Conservation (phyloP, 2,329 filamentous ascomycete species). For the Phyllosticta citribraziliensis region DNA sequence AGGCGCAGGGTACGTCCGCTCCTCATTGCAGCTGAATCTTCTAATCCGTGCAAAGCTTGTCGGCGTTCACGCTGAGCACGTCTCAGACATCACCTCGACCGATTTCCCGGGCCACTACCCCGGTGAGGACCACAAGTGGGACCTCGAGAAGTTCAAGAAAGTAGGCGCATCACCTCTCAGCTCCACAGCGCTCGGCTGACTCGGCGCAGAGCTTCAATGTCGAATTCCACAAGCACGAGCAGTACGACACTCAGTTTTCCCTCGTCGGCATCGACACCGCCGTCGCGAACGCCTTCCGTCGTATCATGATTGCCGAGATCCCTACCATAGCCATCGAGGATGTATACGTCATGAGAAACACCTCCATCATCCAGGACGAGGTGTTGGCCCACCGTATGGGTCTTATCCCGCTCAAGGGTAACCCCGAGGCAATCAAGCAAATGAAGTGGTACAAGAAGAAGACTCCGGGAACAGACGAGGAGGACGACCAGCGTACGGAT, state of each 20-base stretch:
- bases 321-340: slow-evolving; percentile 90
- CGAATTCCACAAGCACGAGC: slow-evolving; percentile 74
- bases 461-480: slow-evolving; percentile 34
- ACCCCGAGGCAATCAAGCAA: slow-evolving; percentile 66
- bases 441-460: slow-evolving; percentile 75
- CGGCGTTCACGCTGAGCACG: slow-evolving; percentile 78
- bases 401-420: slow-evolving; percentile 78
- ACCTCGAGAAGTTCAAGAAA: slow-evolving; percentile 59
- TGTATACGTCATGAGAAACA: slow-evolving; percentile 92
- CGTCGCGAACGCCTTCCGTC: slow-evolving; percentile 92
- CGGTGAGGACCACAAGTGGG: slow-evolving; percentile 77
- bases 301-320: slow-evolving; percentile 90
- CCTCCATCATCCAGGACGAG: slow-evolving; percentile 95
- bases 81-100: slow-evolving; percentile 78
- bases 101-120: slow-evolving; percentile 89
- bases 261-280: slow-evolving; percentile 85
- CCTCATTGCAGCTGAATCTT: not conserved
- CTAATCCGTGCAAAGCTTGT: slow-evolving; percentile 52
- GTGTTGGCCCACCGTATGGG: slow-evolving; percentile 85
- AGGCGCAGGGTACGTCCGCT: slow-evolving; percentile 46
- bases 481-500: slow-evolving; percentile 49
- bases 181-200: not conserved
- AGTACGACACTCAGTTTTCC: slow-evolving; percentile 74
- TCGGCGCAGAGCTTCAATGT: slow-evolving; percentile 55
- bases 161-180: slow-evolving; percentile 26